Base-by-base conservation (phyloP, 371 early-diverging fungal species). In the Mortierella sp. region DNA sequence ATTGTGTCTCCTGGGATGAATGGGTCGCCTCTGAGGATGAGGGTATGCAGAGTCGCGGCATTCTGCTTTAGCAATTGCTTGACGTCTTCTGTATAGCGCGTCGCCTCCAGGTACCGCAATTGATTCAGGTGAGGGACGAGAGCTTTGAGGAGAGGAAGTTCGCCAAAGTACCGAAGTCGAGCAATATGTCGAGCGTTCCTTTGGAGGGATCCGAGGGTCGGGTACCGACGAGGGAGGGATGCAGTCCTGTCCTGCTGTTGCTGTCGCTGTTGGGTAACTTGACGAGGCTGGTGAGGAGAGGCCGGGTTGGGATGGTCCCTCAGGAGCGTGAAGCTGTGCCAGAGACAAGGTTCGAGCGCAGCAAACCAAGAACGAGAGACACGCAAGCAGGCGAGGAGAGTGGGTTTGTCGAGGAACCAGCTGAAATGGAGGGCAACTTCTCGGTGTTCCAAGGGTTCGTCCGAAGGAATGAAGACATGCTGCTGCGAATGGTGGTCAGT, bases 41-140 rank as follows among this genome's bases (percentile, higher is more conserved):
- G 68, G 0, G 68, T 76, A 24, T 80, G 51, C 3, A 80, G 73
- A 0, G 73, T 76, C 6, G 58, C 18, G n/a, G 32, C 12, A 73
- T 80, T 80, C 46, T 80, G 81, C 24, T 56, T 35, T 8, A 76
- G 48, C 21, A 80, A 72, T 46, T 76, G 73, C 35, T 80, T 76
- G 18, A 76, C 32, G 12, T 63, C 76, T 3, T 72, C 55, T 2
- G n/a, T 41, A 51, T 68, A 80, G 6, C 44, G 55, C 2, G 80
- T 70, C 14, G 63, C 72, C 38, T 80, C 76, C 16, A 80, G 56
- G 32, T 76, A 63, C 27, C 29, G 35, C 35, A 80, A 76, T 41
- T 72, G 76, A 35, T 43, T 80, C 55, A 75, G 63, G 18, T 54
- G 43, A 4, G 80, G 80, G 2, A 75, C 10, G 1, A 80, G 46